A percentile compares a stretch with the other conserved stretches of the same genome.
Conservation (phyloP, 306 rosid species). For the Clitoria ternatea region DNA sequence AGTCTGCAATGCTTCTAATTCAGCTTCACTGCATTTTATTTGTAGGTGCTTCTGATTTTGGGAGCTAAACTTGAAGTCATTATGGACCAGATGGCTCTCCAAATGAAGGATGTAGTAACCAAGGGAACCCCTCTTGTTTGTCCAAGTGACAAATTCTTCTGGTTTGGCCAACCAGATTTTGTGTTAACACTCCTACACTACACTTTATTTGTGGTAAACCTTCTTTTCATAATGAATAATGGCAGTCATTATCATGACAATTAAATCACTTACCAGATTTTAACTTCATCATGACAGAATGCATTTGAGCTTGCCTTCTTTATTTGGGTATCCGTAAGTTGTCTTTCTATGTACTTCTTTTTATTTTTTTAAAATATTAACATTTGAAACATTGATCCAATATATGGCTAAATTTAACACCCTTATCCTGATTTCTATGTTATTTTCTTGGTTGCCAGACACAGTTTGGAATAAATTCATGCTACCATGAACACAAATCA, state of each 20-base stretch:
- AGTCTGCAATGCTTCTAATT: neutral
- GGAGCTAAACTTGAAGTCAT: conserved; percentile 22
- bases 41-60: neutral
- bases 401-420: neutral
- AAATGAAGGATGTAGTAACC: neutral
- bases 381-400: neutral
- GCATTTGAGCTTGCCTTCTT: conserved; percentile 18
- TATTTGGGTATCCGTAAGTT: conserved; percentile 11
- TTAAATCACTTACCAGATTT: neutral
- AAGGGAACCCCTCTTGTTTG: conserved; percentile 15
- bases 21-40: neutral
- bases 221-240: neutral
- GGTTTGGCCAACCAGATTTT: conserved; percentile 14
- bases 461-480: conserved; percentile 15
- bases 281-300: neutral
- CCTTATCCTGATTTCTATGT: neutral
- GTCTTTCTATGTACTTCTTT: neutral
- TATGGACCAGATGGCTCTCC: conserved; percentile 11
- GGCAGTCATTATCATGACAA: neutral
- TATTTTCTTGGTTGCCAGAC: neutral
- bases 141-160: conserved; percentile 14
- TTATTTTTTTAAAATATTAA: neutral
- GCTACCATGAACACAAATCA: conserved; percentile 3
- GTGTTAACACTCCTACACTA: conserved; percentile 13
- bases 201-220: conserved; percentile 16